phyloP scores from a whole-genome alignment of 2,329 filamentous ascomycete species.

The Ophiocordyceps camponoti-leonardi region DNA sequence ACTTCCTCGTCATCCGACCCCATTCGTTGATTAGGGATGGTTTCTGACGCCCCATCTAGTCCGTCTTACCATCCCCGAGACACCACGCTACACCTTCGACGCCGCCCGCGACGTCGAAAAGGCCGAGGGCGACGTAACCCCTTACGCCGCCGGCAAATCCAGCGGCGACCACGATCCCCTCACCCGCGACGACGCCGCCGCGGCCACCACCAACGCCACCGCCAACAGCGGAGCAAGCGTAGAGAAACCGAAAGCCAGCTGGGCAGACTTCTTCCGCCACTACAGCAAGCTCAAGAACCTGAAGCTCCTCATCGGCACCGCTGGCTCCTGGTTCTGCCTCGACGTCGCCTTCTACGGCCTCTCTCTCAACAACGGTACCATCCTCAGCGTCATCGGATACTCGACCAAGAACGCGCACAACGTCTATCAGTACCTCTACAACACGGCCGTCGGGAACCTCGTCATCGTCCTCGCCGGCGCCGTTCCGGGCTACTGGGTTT shows the following conservation, averaged over 20 bases:
- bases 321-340: slow-evolving; percentile 71
- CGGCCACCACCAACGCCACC: no score
- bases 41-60: slow-evolving; percentile 10
- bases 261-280: slow-evolving; percentile 52
- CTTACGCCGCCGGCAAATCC: slow-evolving; percentile 58
- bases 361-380: slow-evolving; percentile 59
- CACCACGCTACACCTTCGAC: slow-evolving; percentile 76
- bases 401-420: slow-evolving; percentile 27
- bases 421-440: slow-evolving; percentile 54
- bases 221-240: slow-evolving; percentile 24
- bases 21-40: no score
- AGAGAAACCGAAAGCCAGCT: slow-evolving; percentile 52
- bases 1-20: neutral
- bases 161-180: slow-evolving; percentile 51
- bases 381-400: slow-evolving; percentile 56
- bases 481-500: slow-evolving; percentile 71
- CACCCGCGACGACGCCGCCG: slow-evolving; percentile 37
- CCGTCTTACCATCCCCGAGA: slow-evolving; percentile 72
- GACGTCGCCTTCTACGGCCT: slow-evolving; percentile 47
- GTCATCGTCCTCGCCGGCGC: slow-evolving; percentile 65
- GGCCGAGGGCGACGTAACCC: slow-evolving; percentile 53
- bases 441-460: slow-evolving; percentile 61
- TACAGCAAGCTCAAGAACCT: slow-evolving; percentile 56
- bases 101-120: slow-evolving; percentile 59
- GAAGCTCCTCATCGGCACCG: slow-evolving; percentile 59